Conservation (phyloP, 305 asterid genomes). For the Fraxinus latifolia region DNA sequence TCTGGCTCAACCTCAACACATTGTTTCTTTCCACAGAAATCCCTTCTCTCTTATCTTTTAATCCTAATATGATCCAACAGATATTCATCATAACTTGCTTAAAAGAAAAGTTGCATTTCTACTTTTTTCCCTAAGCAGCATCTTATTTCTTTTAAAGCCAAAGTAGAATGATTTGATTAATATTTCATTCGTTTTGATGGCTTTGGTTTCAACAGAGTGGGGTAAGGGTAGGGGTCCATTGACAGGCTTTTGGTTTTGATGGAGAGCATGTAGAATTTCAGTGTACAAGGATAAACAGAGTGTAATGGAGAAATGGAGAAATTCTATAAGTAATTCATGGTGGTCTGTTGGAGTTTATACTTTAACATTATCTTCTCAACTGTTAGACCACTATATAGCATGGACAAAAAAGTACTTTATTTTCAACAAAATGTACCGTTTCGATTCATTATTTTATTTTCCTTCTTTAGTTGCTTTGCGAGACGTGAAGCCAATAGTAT, state of each 20-base stretch:
- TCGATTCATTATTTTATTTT: background rate
- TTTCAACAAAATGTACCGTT: background rate
- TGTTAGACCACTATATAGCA: background rate
- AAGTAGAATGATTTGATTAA: constrained; percentile 35
- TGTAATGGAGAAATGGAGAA: constrained; percentile 34
- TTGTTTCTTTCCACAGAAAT: constrained; percentile 11
- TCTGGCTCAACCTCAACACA: background rate
- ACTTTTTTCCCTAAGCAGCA: constrained; percentile 28
- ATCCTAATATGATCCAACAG: constrained; percentile 10
- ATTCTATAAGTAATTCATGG: background rate
- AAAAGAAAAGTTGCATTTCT: constrained; percentile 32
- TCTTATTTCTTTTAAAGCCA: constrained; percentile 37
- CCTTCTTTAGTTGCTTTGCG: background rate
- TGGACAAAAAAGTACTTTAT: background rate
- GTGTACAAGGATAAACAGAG: constrained; percentile 27
- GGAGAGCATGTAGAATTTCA: constrained; percentile 27
- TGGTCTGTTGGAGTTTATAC: constrained; percentile 12
- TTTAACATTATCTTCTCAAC: background rate
- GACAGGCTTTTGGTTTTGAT: constrained; percentile 41
- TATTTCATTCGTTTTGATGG: background rate
- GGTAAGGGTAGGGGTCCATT: constrained; percentile 17
- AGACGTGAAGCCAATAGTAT: background rate
- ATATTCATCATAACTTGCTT: constrained; percentile 22
- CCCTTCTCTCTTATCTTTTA: constrained; percentile 19
- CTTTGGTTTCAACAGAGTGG: constrained; percentile 27